Base-by-base conservation (phyloP, 768 basidiomycete species). In the Chalciporus sphaerocephalus region DNA sequence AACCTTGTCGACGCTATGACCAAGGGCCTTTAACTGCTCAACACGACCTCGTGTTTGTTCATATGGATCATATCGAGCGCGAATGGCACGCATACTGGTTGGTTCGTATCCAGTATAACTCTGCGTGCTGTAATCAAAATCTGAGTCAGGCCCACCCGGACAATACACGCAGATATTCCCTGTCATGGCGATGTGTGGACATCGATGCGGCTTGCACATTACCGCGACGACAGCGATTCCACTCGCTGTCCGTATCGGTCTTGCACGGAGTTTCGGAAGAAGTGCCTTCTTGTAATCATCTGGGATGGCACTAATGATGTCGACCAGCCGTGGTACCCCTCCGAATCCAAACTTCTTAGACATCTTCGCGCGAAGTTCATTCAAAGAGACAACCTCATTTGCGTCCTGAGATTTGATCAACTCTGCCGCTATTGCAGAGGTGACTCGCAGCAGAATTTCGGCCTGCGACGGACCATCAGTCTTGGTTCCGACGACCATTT, bases 161-260 rank as follows among this genome's bases (percentile, higher is more conserved):
- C 96, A 99, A 65, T 98, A 95, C 85, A 99, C 96, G 69, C 96
- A 99, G 46, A 99, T 98, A 59, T 99, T 99, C 22, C 96, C 96
- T 0, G 96, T 99, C 92, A 99, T 96, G 7, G 96, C 96, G 45
- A 99, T 98, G 70, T 99, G 96, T 4, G 96, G 96, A 74, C 96
- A 99, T 43, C 96, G 81, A 74, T 99, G 96, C 2, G 96, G 96
- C 61, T 98, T 99, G 73, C 93, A 95, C 96, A 99, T 99, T n/a
- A 99, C 95, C 8, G 96, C 96, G 12, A 99, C 96, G 18, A 98
- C 95, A 13, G 95, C 96, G 47, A 98, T 94, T 47, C 96, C 95
- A 67, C 92, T 95, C 7, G 96, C 96, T 4, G 95, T 98, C 51
- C 96, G 73, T 43, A 99, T 92, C 16, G 96, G 96, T 53, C 96